Conservation (phyloP, 306 rosid genomes). For the Hippophae gyantsensis region DNA sequence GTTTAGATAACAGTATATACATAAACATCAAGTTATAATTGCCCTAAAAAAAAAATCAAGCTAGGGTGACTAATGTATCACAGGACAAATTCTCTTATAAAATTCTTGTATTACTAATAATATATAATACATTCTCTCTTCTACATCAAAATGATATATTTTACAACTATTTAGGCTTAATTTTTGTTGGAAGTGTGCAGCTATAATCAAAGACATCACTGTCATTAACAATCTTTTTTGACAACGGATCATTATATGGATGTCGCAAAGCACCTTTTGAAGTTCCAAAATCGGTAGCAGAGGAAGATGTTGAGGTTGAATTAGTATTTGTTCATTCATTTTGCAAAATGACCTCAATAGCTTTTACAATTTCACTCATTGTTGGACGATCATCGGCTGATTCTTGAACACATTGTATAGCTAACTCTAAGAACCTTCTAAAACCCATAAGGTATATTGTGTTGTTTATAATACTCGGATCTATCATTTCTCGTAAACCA, state of each 20-base stretch:
- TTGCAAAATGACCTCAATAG: slow-evolving; percentile 49
- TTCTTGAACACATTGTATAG: slow-evolving; percentile 73
- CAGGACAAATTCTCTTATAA: no score
- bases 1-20: no score
- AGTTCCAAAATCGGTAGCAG: slow-evolving; percentile 61
- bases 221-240: slow-evolving; percentile 36
- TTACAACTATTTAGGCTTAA: slow-evolving; percentile 52
- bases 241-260: slow-evolving; percentile 43
- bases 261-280: slow-evolving; percentile 38
- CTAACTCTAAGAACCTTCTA: slow-evolving; percentile 54
- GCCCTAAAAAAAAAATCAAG: no score
- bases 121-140: no score
- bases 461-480: slow-evolving; percentile 35
- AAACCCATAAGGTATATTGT: slow-evolving; percentile 37
- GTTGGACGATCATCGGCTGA: slow-evolving; percentile 64
- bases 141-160: no score
- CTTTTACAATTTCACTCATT: slow-evolving; percentile 69
- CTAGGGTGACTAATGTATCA: no score
- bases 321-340: slow-evolving; percentile 68
- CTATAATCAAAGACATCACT: slow-evolving; percentile 49
- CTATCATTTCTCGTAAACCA: slow-evolving; percentile 54
- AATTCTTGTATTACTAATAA: no score
- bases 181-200: slow-evolving; percentile 38
- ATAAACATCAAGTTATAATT: no score
- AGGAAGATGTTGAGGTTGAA: slow-evolving; percentile 68